phyloP scores from a whole-genome alignment of 148 eudicot genomes.

The Camellia sinensis region DNA sequence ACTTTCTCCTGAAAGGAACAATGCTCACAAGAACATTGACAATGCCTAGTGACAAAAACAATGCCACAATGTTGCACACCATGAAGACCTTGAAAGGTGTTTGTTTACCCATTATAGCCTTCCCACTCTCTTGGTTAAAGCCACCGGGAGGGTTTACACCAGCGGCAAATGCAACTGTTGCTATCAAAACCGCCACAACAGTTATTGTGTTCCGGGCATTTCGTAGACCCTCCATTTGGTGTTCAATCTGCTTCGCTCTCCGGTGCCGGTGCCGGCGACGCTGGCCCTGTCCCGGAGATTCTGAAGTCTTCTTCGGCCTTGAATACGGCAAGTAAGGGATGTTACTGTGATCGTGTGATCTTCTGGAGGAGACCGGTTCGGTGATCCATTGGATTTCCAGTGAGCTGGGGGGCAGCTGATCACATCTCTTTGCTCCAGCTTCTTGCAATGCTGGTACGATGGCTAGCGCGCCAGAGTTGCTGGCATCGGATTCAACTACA shows the following conservation, averaged over 20 bases:
- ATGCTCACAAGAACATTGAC: conserved; percentile 28
- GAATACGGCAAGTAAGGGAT: not conserved
- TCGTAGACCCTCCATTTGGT: conserved; percentile 27
- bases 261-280: conserved; percentile 6
- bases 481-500: conserved; percentile 22
- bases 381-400: conserved; percentile 17
- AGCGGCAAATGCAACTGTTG: conserved; percentile 32
- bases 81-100: conserved; percentile 25
- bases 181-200: conserved; percentile 33
- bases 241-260: conserved; percentile 16
- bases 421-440: conserved; percentile 25
- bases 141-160: conserved; percentile 41
- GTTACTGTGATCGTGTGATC: not conserved
- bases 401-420: conserved; percentile 19
- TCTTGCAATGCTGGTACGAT: conserved; percentile 24
- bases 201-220: conserved; percentile 31
- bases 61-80: conserved; percentile 29
- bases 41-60: conserved; percentile 29
- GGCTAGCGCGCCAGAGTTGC: conserved; percentile 20
- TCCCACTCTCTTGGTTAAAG: conserved; percentile 25
- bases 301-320: not conserved
- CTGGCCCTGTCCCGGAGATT: not conserved
- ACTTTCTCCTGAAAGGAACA: conserved; percentile 20
- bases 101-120: conserved; percentile 21
- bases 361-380: not conserved